Conservation (phyloP, 768 basidiomycete genomes). For the Royoungia palumana region DNA sequence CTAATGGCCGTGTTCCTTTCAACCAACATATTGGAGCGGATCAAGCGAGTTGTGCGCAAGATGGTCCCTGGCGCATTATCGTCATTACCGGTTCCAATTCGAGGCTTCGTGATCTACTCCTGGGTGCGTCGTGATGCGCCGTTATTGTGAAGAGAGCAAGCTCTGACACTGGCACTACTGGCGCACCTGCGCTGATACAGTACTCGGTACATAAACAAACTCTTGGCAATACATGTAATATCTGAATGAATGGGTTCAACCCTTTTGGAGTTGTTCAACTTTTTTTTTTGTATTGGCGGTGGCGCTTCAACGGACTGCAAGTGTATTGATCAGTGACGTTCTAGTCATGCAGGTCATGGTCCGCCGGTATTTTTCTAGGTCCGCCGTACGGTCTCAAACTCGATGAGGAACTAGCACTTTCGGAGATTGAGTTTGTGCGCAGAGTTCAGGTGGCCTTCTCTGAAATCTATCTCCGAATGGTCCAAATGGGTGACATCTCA, state of each 20-base stretch:
- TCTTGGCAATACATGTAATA: slow-evolving; percentile 10
- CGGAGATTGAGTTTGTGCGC: slow-evolving; percentile 28
- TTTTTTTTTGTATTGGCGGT: slow-evolving; percentile 19
- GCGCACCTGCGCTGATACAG: slow-evolving; percentile 11
- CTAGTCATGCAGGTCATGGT: slow-evolving; percentile 3
- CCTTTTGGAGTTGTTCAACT: slow-evolving; percentile 2
- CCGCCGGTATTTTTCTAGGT: slow-evolving; percentile 20
- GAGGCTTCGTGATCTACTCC: slow-evolving; percentile 19
- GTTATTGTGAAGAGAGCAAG: not conserved
- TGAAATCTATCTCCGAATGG: slow-evolving; percentile 22
- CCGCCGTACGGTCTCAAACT: slow-evolving; percentile 14
- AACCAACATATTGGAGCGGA: slow-evolving; percentile 4
- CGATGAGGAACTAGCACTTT: slow-evolving; percentile 15
- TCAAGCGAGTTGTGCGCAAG: not conserved
- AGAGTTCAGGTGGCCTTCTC: slow-evolving; percentile 11
- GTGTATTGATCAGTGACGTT: slow-evolving; percentile 15
- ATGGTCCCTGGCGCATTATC: slow-evolving; percentile 5
- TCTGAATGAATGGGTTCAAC: slow-evolving; percentile 5
- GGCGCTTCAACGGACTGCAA: slow-evolving; percentile 15
- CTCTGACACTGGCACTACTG: slow-evolving; percentile 11
- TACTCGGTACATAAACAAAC: slow-evolving; percentile 18
- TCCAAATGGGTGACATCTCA: slow-evolving; percentile 8
- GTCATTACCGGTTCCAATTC: slow-evolving; percentile 5
- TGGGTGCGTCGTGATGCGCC: slow-evolving; percentile 22
- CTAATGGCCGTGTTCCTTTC: not conserved